Conservation (phyloP, 148 eudicot species). For the Dysphania ambrosioides region DNA sequence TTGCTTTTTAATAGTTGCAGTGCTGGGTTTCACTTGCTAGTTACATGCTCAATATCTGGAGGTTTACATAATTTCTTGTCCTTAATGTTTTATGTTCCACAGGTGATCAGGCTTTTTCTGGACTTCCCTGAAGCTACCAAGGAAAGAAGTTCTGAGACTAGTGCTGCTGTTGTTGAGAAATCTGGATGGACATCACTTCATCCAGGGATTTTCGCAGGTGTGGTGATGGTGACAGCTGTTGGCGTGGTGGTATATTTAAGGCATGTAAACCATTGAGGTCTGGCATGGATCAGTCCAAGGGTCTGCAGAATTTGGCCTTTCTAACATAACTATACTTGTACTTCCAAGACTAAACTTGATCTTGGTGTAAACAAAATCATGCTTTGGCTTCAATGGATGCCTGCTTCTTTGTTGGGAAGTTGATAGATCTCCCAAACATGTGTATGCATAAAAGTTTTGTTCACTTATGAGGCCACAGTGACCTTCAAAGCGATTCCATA, state of each 20-base stretch:
- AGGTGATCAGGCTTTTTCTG: slow-evolving; percentile 80
- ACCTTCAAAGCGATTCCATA: neutral
- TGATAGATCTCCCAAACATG: neutral
- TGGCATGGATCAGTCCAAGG: neutral
- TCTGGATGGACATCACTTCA: slow-evolving; percentile 39
- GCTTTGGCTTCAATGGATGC: slow-evolving; percentile 18
- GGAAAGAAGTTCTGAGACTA: slow-evolving; percentile 27
- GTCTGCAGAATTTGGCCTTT: slow-evolving; percentile 4
- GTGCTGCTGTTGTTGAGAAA: slow-evolving; percentile 23
- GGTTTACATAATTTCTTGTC: neutral
- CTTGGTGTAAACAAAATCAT: slow-evolving; percentile 6
- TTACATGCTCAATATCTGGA: neutral
- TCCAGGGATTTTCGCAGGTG: slow-evolving; percentile 64
- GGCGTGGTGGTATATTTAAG: slow-evolving; percentile 58
- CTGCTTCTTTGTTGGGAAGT: slow-evolving; percentile 3
- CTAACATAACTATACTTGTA: slow-evolving; percentile 5
- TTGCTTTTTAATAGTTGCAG: neutral
- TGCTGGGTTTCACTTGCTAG: neutral
- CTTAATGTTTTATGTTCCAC: slow-evolving; percentile 15
- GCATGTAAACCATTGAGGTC: slow-evolving; percentile 29
- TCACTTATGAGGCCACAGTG: neutral
- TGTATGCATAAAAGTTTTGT: neutral
- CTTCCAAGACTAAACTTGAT: slow-evolving; percentile 19
- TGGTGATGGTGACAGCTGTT: slow-evolving; percentile 53
- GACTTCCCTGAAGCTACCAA: slow-evolving; percentile 50